Percentiles rank a stretch among this genome's conserved stretches.
phyloP scores from a whole-genome alignment of 345 rosid species.

The Microthlaspi erraticum region DNA sequence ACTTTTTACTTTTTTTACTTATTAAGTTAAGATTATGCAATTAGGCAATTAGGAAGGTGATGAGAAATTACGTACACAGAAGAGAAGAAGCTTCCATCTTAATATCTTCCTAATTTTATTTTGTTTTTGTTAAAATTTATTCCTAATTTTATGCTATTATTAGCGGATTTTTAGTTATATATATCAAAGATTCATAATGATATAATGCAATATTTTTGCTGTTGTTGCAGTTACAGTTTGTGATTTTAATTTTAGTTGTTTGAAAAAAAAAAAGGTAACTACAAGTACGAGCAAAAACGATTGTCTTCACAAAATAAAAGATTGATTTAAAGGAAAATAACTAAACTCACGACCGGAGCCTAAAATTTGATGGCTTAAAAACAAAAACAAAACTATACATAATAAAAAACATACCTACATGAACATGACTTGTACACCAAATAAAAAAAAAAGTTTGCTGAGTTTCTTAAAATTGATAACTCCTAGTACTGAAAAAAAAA shows the following conservation, averaged over 20 bases:
- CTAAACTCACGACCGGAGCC: neutral
- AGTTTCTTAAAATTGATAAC: conserved; percentile 8
- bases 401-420: no score
- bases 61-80: neutral
- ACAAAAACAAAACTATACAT: neutral
- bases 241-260: no score
- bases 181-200: no score
- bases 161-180: no score
- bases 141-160: neutral
- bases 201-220: no score
- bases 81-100: conserved; percentile 3
- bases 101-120: neutral
- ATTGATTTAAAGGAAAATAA: neutral
- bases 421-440: no score
- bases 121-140: no score
- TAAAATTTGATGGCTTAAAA: neutral
- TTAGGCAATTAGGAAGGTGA: conserved; percentile 14
- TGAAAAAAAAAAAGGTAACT: no score
- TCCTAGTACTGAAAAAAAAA: neutral
- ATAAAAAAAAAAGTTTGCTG: neutral
- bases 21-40: neutral
- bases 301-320: neutral
- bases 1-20: neutral
- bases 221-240: no score
- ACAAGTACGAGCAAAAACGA: neutral